These are phyloP conservation scores for Pyrenophora graminea DNA, from an alignment of 2,329 filamentous ascomycete genomes.

Conservation along the genomic window DNA sequence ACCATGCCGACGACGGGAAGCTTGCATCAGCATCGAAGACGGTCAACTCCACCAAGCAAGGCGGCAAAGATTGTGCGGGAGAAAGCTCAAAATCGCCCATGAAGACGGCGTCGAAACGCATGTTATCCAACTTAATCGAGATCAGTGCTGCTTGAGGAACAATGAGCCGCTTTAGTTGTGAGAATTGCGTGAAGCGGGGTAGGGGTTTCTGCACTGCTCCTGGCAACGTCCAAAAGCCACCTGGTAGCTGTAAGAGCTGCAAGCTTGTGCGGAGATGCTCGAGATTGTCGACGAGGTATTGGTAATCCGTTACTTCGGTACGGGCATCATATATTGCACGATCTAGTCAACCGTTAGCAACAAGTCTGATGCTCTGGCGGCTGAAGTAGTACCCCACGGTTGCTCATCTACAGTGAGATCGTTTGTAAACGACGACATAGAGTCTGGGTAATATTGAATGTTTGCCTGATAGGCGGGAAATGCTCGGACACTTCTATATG, in stretches of 20 bases:
- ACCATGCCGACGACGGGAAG: constrained; percentile 10
- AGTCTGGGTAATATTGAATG: constrained; percentile 17
- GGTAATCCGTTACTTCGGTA: constrained; percentile 22
- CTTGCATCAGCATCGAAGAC: constrained; percentile 15
- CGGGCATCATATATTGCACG: constrained; percentile 18
- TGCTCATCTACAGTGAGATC: background rate
- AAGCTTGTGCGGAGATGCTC: constrained; percentile 11
- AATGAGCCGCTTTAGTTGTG: constrained; percentile 4
- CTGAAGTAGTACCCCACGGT: background rate
- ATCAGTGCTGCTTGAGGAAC: constrained; percentile 19
- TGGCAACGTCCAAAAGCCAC: constrained; percentile 23
- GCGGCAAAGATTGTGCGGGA: constrained; percentile 6
- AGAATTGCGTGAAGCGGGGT: constrained; percentile 16
- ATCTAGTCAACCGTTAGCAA: constrained; percentile 5
- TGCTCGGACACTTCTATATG: constrained; percentile 12
- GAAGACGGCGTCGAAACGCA: constrained; percentile 11
- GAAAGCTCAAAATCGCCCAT: constrained; percentile 18
- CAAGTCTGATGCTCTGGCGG: background rate
- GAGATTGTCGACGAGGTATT: constrained; percentile 12
- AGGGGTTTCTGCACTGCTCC: constrained; percentile 19
- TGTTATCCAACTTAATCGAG: constrained; percentile 21
- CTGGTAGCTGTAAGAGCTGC: constrained; percentile 12
- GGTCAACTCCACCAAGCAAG: constrained; percentile 10
- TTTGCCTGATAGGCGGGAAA: constrained; percentile 22
- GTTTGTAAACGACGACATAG: background rate